Evolutionary conservation across 371 early-diverging fungal species (phyloP), one percentile per base, ranked within the genome.

Genomic region (Actinomucor elegans): DNA sequence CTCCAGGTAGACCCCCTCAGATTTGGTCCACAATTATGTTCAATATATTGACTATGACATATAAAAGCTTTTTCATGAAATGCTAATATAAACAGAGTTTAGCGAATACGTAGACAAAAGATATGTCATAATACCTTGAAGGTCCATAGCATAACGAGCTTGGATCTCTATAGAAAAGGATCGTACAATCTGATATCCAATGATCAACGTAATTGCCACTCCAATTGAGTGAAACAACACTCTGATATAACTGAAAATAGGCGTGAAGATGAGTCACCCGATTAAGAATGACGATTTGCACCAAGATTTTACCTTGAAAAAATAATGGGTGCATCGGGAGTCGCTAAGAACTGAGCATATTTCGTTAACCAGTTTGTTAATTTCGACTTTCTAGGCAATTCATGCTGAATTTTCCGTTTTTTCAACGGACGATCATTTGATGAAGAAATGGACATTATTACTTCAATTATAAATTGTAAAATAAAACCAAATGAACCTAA

Each of bases 21-120:
- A 12, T 43, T 6, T 4, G 60, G 60, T 5, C 60, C 60, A 54
- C 60, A 59, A 11, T 44, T 28, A 42, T 59, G 46, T 20, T 21
- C 48, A 1, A 37, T 3, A 14, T 59, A 59, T 8, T 54, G 42
- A 4, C 38, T n/a, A 18, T 59, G 35, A 20, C 60, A 59, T 12
- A 24, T 10, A 24, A 18, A 34, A 9, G 44, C 53, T 44, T 44
- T 48, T 28, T 54, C 38, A n/a, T n/a, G n/a, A n/a, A n/a, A n/a
- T n/a, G n/a, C n/a, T n/a, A n/a, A n/a, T n/a, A n/a, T n/a, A n/a
- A n/a, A n/a, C n/a, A n/a, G n/a, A n/a, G n/a, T n/a, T n/a, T n/a
- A n/a, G n/a, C n/a, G n/a, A n/a, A n/a, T n/a, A n/a, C n/a, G n/a
- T n/a, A n/a, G n/a, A n/a, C n/a, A n/a, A n/a, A n/a, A n/a, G n/a